These are phyloP conservation scores for Termitomyces heimii DNA, from an alignment of 768 basidiomycete genomes.

Conservation along the genomic window DNA sequence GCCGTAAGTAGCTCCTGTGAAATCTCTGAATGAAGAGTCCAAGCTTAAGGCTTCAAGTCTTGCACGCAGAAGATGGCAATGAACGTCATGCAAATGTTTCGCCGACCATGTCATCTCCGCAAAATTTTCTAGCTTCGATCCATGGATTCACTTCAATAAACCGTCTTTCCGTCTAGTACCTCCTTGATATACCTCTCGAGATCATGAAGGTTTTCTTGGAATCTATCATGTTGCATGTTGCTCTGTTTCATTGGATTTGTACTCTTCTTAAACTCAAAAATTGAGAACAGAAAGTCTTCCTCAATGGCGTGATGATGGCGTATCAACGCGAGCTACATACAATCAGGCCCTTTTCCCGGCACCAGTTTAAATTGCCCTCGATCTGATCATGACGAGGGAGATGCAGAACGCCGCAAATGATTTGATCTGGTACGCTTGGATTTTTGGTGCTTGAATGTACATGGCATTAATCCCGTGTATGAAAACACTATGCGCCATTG, in stretches of 20 bases:
- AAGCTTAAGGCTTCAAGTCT: too few species aligned
- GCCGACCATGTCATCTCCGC: constrained; percentile 21
- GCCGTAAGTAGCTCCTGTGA: constrained; percentile 22
- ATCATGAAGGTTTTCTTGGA: constrained; percentile 19
- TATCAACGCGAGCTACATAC: constrained; percentile 14
- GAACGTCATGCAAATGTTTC: constrained; percentile 15
- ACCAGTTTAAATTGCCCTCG: neutral
- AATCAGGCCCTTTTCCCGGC: neutral
- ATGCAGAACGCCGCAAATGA: constrained; percentile 22
- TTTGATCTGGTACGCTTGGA: constrained; percentile 17
- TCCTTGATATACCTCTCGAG: constrained; percentile 36
- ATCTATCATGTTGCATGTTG: constrained; percentile 21
- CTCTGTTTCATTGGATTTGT: constrained; percentile 15
- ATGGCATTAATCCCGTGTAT: constrained; percentile 23
- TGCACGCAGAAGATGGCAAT: neutral
- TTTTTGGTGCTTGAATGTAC: constrained; percentile 17
- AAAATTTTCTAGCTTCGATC: constrained; percentile 22
- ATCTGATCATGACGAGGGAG: constrained; percentile 14
- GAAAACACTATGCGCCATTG: constrained; percentile 23
- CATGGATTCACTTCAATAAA: too few species aligned
- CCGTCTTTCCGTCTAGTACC: constrained; percentile 49
- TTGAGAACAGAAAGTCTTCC: constrained; percentile 21
- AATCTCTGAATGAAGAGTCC: neutral
- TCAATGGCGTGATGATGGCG: constrained; percentile 26
- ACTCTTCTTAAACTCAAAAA: constrained; percentile 22